These are phyloP conservation scores for Staphylotrichum tortipilum DNA, from an alignment of 495 filamentous ascomycete genomes.

Conservation along the genomic window DNA sequence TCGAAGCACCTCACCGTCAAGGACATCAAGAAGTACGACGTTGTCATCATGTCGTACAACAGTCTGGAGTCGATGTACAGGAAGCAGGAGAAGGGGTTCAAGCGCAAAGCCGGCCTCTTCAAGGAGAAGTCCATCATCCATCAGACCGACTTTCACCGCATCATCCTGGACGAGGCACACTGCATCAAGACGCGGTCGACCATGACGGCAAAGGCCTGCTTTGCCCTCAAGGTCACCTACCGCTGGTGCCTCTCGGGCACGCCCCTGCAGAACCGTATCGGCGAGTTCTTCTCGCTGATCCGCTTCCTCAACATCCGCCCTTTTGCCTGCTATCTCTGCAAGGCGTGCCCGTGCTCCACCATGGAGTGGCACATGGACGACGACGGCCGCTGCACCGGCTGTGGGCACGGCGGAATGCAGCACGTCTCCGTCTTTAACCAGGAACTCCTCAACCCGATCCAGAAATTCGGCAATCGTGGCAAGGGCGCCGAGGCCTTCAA, in stretches of 20 bases:
- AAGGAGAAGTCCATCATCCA: constrained; percentile 81
- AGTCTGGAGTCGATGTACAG: constrained; percentile 84
- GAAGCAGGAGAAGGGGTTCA: constrained; percentile 86
- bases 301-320: constrained; percentile 81
- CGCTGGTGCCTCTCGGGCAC: constrained; percentile 96
- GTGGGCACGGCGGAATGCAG: constrained; percentile 59
- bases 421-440: constrained; percentile 96
- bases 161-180: constrained; percentile 94
- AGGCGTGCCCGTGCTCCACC: constrained; percentile 64
- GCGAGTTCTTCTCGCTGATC: constrained; percentile 91
- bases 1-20: constrained; percentile 63
- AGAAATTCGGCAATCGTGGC: constrained; percentile 42
- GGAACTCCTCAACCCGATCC: constrained; percentile 79
- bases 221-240: constrained; percentile 74
- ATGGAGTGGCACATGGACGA: constrained; percentile 76
- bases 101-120: constrained; percentile 59
- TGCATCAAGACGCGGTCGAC: constrained; percentile 86
- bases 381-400: constrained; percentile 57
- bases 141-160: constrained; percentile 75
- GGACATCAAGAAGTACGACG: constrained; percentile 72
- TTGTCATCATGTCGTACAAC: constrained; percentile 96
- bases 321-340: constrained; percentile 91
- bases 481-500: constrained; percentile 56
- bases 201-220: constrained; percentile 89
- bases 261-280: constrained; percentile 91